Evolutionary conservation across 495 filamentous ascomycete species (phyloP).

Genomic region (Trichoderma virens): DNA sequence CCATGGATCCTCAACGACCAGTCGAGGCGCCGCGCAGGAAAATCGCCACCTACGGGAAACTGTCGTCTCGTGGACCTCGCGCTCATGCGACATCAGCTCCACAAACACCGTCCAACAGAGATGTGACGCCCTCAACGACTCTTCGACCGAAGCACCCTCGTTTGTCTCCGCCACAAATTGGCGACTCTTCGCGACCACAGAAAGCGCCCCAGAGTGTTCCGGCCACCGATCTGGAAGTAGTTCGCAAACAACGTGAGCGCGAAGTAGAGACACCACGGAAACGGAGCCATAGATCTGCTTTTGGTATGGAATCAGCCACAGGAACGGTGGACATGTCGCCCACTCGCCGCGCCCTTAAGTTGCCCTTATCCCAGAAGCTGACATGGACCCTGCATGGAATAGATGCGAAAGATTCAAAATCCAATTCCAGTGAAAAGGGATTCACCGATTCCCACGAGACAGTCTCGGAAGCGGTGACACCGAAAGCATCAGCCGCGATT

Average conservation of each 20-base stretch:
- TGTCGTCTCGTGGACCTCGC: not conserved
- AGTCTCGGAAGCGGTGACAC: not conserved
- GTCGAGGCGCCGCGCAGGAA: not conserved
- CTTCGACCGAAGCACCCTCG: not conserved
- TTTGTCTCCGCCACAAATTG: not conserved
- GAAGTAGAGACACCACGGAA: not conserved
- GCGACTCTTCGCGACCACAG: slow-evolving; percentile 5
- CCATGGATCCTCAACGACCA: not conserved
- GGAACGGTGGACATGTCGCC: not conserved
- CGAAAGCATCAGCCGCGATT: not conserved
- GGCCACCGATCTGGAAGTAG: not conserved
- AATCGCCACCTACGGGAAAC: slow-evolving; percentile 2
- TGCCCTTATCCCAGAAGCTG: not conserved
- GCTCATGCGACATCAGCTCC: not conserved
- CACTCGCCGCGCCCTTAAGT: not conserved
- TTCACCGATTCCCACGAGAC: not conserved
- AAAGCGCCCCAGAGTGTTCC: not conserved
- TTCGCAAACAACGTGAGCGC: not conserved
- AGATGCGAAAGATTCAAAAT: not conserved
- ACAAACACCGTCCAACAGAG: not conserved
- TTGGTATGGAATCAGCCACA: not conserved
- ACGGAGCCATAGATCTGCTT: not conserved
- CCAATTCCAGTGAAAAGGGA: not conserved
- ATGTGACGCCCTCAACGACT: not conserved
- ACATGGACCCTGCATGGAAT: not conserved